phyloP scores from a whole-genome alignment of 2,329 filamentous ascomycete genomes.

The Pseudocercospora fuligena region DNA sequence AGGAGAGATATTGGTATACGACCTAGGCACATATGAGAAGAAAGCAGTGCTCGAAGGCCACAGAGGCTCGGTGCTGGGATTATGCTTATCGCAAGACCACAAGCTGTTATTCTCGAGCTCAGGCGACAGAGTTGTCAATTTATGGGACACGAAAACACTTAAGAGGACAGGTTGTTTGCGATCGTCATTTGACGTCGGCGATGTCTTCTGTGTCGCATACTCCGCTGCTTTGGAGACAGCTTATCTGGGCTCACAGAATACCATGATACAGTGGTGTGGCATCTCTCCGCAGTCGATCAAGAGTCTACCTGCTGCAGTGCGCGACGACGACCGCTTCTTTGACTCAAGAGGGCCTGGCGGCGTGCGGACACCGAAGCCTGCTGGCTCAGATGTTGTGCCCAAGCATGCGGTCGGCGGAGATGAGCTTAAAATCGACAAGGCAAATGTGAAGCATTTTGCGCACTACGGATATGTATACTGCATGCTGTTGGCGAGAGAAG shows the following conservation, averaged over 20 bases:
- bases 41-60: slow-evolving; percentile 82
- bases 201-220: slow-evolving; percentile 94
- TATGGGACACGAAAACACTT: slow-evolving; percentile 82
- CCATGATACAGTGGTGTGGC: slow-evolving; percentile 89
- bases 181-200: slow-evolving; percentile 90
- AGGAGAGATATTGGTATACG: slow-evolving; percentile 91
- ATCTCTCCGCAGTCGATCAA: slow-evolving; percentile 26
- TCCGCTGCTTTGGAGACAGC: slow-evolving; percentile 78
- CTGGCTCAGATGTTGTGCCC: slow-evolving; percentile 57
- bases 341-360: slow-evolving; percentile 88
- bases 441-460: slow-evolving; percentile 84
- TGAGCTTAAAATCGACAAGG: slow-evolving; percentile 78
- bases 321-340: slow-evolving; percentile 84
- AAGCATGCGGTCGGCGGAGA: slow-evolving; percentile 62
- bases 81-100: slow-evolving; percentile 77
- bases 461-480: slow-evolving; percentile 96
- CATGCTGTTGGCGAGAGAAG: slow-evolving; percentile 82
- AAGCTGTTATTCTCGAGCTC: slow-evolving; percentile 87
- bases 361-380: slow-evolving; percentile 73
- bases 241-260: slow-evolving; percentile 93
- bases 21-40: slow-evolving; percentile 83
- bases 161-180: slow-evolving; percentile 85
- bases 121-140: slow-evolving; percentile 90
- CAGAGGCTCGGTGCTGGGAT: slow-evolving; percentile 84
- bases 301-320: slow-evolving; percentile 56